Evolutionary conservation across 768 basidiomycete species (phyloP), one percentile per base, ranked within the genome.

Genomic region (Serendipita vermifera): DNA sequence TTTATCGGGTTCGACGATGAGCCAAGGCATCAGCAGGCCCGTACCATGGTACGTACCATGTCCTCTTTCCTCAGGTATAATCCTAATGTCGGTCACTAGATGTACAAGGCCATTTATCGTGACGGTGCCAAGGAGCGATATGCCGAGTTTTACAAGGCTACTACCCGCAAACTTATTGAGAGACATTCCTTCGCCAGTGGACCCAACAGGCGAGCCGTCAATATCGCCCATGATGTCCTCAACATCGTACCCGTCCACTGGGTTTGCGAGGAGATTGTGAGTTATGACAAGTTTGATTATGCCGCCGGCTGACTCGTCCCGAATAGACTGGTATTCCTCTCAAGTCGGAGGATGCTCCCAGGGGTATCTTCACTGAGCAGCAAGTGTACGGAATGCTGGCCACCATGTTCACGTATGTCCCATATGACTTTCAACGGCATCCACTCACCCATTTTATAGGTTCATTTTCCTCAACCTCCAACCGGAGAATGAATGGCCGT

Each of bases 391-490:
- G 73, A 15, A 80, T 81, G 35, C 74, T 88, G 5, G 72, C 76
- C 24, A 81, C 85, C 20, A 82, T 89, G 54, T 89, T 87, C 66
- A 69, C 77, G 81, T 86, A 58, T 61, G 80, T 68, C n/a, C n/a
- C n/a, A n/a, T n/a, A n/a, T n/a, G n/a, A n/a, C n/a, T n/a, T n/a
- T n/a, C n/a, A n/a, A n/a, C n/a, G n/a, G n/a, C n/a, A n/a, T n/a
- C n/a, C n/a, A 1, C 11, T 13, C 17, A n/a, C n/a, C n/a, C n/a
- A n/a, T n/a, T 14, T 27, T 54, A 3, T 60, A 88, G 86, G 38
- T 87, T 77, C 65, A 70, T 90, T 58, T 90, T 89, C 78, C 74
- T 88, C 32, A 79, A 87, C 54, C 70, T 79, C 20, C 83, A 85
- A 54, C 63, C 76, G 1, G 71, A 77, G 1, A 78, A 79, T 61